phyloP scores from a whole-genome alignment of 768 basidiomycete species.

The Gymnopilus junonius region DNA sequence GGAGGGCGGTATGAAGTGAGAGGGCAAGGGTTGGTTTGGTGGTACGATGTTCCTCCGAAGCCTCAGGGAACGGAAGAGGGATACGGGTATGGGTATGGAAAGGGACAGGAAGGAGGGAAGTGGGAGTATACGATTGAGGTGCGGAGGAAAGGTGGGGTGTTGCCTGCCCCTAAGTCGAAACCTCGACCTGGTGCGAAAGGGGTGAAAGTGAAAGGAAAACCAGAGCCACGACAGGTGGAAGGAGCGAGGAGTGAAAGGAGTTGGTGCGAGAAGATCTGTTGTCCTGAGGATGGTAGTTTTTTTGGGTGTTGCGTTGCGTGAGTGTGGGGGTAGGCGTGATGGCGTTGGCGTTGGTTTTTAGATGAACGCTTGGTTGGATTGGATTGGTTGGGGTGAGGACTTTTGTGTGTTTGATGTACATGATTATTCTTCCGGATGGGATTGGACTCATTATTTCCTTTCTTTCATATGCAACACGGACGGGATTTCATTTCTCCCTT shows the following conservation, averaged over 20 bases:
- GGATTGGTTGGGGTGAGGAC: background rate
- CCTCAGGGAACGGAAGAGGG: too few species aligned
- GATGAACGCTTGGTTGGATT: background rate
- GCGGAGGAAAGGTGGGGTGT: conserved; percentile 31
- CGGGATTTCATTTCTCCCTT: too few species aligned
- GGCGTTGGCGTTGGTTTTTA: background rate
- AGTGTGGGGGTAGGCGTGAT: background rate
- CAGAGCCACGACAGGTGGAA: background rate
- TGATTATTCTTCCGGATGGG: too few species aligned
- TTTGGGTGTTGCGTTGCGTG: conserved; percentile 6
- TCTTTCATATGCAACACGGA: too few species aligned
- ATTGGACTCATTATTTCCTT: too few species aligned
- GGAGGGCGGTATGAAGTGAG: conserved; percentile 46
- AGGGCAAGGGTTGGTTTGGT: conserved; percentile 57
- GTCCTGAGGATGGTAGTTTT: conserved; percentile 11
- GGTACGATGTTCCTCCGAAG: conserved; percentile 48
- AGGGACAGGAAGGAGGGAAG: conserved; percentile 22
- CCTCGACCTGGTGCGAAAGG: conserved; percentile 6
- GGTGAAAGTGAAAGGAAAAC: background rate
- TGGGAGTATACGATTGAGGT: conserved; percentile 40
- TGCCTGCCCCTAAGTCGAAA: conserved; percentile 20
- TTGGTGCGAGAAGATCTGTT: conserved; percentile 24
- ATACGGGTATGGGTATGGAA: background rate
- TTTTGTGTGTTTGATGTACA: too few species aligned
- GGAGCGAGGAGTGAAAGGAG: background rate